Evolutionary conservation across 2,329 filamentous ascomycete genomes (phyloP).

Genomic region (Penicillium sp.): DNA sequence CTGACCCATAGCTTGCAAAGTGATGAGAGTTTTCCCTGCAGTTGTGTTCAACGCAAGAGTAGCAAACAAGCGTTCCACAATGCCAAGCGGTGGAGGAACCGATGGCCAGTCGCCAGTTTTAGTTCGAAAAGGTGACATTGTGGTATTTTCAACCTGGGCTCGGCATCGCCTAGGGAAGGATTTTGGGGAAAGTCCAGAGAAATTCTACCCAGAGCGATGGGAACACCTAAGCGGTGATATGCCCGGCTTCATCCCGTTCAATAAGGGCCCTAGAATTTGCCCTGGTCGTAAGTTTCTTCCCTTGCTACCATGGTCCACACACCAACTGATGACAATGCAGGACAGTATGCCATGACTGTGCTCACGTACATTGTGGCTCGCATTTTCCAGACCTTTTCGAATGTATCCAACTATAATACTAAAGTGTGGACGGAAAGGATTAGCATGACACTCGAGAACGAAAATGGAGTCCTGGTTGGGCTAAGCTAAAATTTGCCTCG

Average conservation of each 20-base stretch:
- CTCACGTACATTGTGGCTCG: slow-evolving; percentile 13
- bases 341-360: slow-evolving; percentile 10
- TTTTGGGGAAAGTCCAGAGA: background rate
- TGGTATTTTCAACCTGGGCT: slow-evolving; percentile 1
- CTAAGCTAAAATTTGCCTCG: background rate
- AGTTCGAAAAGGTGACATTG: background rate
- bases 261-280: background rate
- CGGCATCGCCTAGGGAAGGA: background rate
- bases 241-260: background rate
- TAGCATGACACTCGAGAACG: slow-evolving; percentile 14
- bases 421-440: slow-evolving; percentile 10
- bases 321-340: background rate
- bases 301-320: background rate
- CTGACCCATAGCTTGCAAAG: background rate
- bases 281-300: background rate
- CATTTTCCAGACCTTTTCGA: slow-evolving; percentile 12
- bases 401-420: slow-evolving; percentile 5
- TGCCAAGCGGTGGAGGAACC: background rate
- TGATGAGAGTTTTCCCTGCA: background rate
- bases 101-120: background rate
- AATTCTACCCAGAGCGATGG: no score
- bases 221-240: background rate
- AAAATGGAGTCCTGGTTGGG: slow-evolving; percentile 12
- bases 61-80: background rate
- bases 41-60: background rate